phyloP scores from a whole-genome alignment of 805 yeast genomes.

The Schizosaccharomyces lindneri region DNA sequence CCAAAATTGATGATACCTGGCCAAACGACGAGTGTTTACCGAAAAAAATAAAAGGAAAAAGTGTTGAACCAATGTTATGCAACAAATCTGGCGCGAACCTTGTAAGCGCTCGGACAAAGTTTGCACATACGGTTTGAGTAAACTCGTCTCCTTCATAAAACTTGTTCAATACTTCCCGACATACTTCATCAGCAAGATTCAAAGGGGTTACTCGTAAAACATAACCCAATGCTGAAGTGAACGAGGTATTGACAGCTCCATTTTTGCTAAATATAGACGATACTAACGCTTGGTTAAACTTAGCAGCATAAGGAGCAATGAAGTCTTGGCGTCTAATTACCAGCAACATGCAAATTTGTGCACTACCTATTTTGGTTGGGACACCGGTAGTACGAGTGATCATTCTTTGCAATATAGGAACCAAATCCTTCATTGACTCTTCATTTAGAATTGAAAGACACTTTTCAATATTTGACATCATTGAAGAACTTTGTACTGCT shows the following conservation, averaged over 20 bases:
- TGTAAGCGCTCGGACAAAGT: slow-evolving; percentile 32
- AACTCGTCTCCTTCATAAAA: slow-evolving; percentile 28
- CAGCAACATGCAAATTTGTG: slow-evolving; percentile 42
- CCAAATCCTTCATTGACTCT: slow-evolving; percentile 22
- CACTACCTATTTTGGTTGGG: slow-evolving; percentile 73
- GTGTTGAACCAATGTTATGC: slow-evolving; percentile 31
- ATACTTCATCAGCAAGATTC: slow-evolving; percentile 28
- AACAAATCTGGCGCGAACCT: slow-evolving; percentile 47
- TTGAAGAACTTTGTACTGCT: slow-evolving; percentile 56
- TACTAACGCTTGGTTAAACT: slow-evolving; percentile 21
- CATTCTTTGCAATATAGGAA: slow-evolving; percentile 27
- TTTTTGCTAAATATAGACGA: slow-evolving; percentile 29
- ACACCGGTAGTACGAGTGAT: slow-evolving; percentile 57
- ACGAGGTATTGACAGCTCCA: slow-evolving; percentile 46
- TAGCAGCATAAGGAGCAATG: slow-evolving; percentile 30
- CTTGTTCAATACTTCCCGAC: slow-evolving; percentile 23
- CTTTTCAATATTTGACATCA: slow-evolving; percentile 65
- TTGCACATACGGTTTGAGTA: slow-evolving; percentile 13
- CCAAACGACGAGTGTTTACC: slow-evolving; percentile 42
- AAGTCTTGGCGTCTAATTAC: slow-evolving; percentile 29
- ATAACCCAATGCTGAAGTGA: slow-evolving; percentile 61
- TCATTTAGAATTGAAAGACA: slow-evolving; percentile 35
- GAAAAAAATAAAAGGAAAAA: slow-evolving; percentile 55
- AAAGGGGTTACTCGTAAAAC: slow-evolving; percentile 36
- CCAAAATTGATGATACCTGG: slow-evolving; percentile 25